Base-by-base conservation (phyloP, 805 yeast genomes). In the Pachysolen tannophilus region DNA sequence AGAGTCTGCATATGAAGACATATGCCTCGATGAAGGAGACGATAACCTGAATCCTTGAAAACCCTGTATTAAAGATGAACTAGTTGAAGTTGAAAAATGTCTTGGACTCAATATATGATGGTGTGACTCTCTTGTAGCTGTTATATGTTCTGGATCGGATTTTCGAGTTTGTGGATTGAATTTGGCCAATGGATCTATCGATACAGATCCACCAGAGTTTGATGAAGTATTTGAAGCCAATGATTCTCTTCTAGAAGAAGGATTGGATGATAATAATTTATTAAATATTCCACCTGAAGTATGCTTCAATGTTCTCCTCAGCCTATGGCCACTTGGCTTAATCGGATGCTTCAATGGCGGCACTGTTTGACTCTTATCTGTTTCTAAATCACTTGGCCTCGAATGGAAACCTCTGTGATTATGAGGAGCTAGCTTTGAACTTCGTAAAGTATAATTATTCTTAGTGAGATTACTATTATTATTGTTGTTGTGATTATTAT, bases 291-390 rank as follows among this genome's bases (percentile, higher is more conserved):
- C n/a, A 63, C 38, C 61, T 54, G 30, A 65, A 43, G 24, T 55
- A 45, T 27, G 63, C 55, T 43, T 60, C 56, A 23, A 18, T 11
- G 38, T 38, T 18, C 28, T 31, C 17, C 28, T 38, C 26, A 27
- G 13, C 43, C 61, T 65, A 39, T 55, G 56, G 47, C 61, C 60
- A 29, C 60, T 56, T 0, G 75, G 75, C 41, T 67, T 69, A 20
- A 70, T 63, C 1, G 75, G 75, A n/a, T 63, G 69, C 16, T 54
- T 43, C 30, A 67, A 56, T 3, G 76, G 75, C 1, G 76, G 75
- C 3, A 62, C 49, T 13, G 61, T 60, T 16, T 53, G 51, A 14
- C 44, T 43, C 21, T 30, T 37, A 5, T 41, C 13, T 23, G 27
- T 9, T 5, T 15, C 21, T 10, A 23, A 11, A 7, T 55, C 56